Conservation (phyloP, 345 rosid species). For the Barbarea vulgaris region DNA sequence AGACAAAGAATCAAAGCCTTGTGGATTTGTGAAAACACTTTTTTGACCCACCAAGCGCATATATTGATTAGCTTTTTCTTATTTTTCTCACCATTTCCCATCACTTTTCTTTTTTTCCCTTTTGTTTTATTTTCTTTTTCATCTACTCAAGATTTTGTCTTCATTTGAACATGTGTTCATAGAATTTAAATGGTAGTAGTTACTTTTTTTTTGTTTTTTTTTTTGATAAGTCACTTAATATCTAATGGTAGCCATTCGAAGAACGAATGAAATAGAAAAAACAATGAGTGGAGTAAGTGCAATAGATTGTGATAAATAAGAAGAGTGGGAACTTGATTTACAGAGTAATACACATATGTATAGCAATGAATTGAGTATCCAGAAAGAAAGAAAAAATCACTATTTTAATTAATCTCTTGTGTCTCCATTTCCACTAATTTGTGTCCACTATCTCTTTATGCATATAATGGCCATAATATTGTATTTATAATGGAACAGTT, state of each 20-base stretch:
- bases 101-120: constrained; percentile 26
- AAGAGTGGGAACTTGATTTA: background rate
- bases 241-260: constrained; percentile 14
- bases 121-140: background rate
- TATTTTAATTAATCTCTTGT: background rate
- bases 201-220: background rate
- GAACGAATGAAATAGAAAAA: background rate
- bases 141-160: constrained; percentile 34
- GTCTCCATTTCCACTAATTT: constrained; percentile 2
- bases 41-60: constrained; percentile 44
- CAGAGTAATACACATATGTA: background rate
- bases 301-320: background rate
- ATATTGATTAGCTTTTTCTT: constrained; percentile 35
- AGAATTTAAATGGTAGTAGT: background rate
- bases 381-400: background rate
- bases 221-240: background rate
- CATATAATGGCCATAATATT: constrained; percentile 11
- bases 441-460: constrained; percentile 17
- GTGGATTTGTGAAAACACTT: constrained; percentile 42
- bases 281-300: constrained; percentile 20
- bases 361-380: background rate
- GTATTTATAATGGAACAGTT: constrained; percentile 36
- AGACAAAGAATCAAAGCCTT: constrained; percentile 41
- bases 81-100: constrained; percentile 30
- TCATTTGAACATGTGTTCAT: constrained; percentile 31